Conservation (phyloP, 2,329 filamentous ascomycete genomes). For the Tolypocladium inflatum region DNA sequence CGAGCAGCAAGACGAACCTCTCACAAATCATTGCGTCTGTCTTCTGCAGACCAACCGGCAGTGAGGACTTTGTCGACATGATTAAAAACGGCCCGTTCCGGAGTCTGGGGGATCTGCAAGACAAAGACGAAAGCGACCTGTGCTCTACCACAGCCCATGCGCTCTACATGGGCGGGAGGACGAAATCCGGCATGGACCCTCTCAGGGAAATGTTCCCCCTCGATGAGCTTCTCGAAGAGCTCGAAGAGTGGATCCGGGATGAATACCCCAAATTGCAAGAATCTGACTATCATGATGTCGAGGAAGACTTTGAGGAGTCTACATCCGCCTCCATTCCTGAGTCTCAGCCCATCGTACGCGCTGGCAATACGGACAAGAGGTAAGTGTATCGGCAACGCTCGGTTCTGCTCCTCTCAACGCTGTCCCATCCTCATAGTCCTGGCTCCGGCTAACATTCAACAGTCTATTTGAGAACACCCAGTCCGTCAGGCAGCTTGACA, state of each 20-base stretch:
- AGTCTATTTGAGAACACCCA: background rate
- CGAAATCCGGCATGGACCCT: constrained; percentile 1
- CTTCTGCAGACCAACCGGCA: constrained; percentile 16
- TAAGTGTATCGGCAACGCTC: background rate
- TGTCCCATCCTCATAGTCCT: background rate
- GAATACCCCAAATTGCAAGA: constrained; percentile 6
- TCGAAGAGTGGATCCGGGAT: constrained; percentile 10
- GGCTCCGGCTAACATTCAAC: background rate
- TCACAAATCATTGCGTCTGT: constrained; percentile 14
- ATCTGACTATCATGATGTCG: background rate
- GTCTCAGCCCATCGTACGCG: background rate
- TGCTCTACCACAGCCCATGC: background rate
- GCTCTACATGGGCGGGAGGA: background rate
- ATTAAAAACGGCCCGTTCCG: constrained; percentile 15
- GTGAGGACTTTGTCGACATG: constrained; percentile 3
- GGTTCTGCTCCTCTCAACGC: too few species aligned
- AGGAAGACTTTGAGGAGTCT: background rate
- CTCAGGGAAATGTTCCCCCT: constrained; percentile 11
- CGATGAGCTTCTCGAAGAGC: constrained; percentile 7
- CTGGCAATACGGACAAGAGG: background rate
- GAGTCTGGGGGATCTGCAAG: constrained; percentile 9
- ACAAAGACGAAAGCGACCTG: background rate
- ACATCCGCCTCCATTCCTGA: background rate
- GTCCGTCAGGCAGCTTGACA: constrained; percentile 15
- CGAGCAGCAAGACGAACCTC: constrained; percentile 4